Base-by-base conservation (phyloP, 73 alveolate species). In the Uronychia setigera region DNA sequence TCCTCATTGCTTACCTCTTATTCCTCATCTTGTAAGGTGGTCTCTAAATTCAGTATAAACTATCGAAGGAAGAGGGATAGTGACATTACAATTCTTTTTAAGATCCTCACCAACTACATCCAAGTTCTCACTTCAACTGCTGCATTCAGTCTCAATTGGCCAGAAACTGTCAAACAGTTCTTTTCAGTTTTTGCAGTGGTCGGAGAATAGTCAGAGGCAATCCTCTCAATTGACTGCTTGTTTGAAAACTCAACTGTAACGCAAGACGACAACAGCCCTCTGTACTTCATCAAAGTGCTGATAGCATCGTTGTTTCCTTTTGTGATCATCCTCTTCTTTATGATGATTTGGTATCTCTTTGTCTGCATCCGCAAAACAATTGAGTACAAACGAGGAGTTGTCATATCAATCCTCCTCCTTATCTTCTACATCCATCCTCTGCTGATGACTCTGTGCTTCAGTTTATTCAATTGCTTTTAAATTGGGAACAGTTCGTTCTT, bases 151-250 rank as follows among this genome's bases (percentile, higher is more conserved):
- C 67, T 91, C 27, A 79, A 81, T 27, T 87, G 93, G 93, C 93
- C 93, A 29, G 86, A 80, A 0, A 33, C 88, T 0, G 34, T 87
- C 28, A 32, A 79, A 32, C 81, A 81, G 33, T 75, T 80, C 79
- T 79, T 87, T 29, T 76, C 59, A 28, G 76, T 77, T 30, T 46
- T 87, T 25, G 33, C 88, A 27, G 28, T 79, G 35, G 27, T 91
- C 14, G 75, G 84, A 0, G 30, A 58, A 29, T 80, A 85, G 30
- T 78, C 92, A 28, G 92, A 91, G 76, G 58, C 81, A 25, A 81
- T 90, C 25, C 46, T 87, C 34, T 91, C 96, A 1, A 33, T 91
- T 77, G 96, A 91, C 35, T 91, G 96, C 80, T 46, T 77, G 25
- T 35, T 79, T 19, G 19, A 46, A 46, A 46, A 46, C 27, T 35